Evolutionary conservation across 1,284 basidiomycete species (phyloP), one percentile per base, ranked within the genome.

Genomic region (Ustilago trichophora): DNA sequence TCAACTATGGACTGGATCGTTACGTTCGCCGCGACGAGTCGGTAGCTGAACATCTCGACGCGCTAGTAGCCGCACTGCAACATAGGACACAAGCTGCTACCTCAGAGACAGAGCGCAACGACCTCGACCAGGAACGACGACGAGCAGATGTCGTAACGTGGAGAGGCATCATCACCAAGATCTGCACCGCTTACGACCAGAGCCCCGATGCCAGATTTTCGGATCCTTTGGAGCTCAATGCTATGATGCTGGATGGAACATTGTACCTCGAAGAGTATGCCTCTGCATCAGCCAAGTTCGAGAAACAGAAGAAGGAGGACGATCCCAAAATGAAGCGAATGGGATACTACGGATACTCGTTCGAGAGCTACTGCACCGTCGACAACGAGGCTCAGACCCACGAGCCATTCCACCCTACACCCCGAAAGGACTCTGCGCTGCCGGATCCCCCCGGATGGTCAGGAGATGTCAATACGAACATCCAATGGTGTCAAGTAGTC

Each of bases 401-500:
- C 21, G 26, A 42, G 12, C 41, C 50, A 1, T 60, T 60, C 25
- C 45, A 41, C 16, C 35, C 58, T 8, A 50, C 32, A 1, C 9
- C 24, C 1, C 51, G 40, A n/a, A 10, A 18, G 8, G 31, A 34
- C 7, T 27, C 18, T 8, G 6, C 8, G 5, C 3, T 32, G 4
- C 33, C 36, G 1, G 13, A 55, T 25, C 66, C 71, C 0, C 43
- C 42, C 7, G 73, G 75, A 0, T 94, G 92, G 91, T 87, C 90
- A 47, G 91, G 90, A 0, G 88, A 91, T 63, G 91, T 97, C 9
- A 88, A 98, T 78, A 96, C 92, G 5, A 97, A 97, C 76, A 88
- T 92, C 0, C 94, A 97, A 80, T 98, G 93, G 93, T 97, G 94
- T 79, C 90, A 88, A 64, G 88, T 98, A 22, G 90, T 95, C 38